phyloP scores from a whole-genome alignment of 305 asterid genomes.

The Withania somnifera region DNA sequence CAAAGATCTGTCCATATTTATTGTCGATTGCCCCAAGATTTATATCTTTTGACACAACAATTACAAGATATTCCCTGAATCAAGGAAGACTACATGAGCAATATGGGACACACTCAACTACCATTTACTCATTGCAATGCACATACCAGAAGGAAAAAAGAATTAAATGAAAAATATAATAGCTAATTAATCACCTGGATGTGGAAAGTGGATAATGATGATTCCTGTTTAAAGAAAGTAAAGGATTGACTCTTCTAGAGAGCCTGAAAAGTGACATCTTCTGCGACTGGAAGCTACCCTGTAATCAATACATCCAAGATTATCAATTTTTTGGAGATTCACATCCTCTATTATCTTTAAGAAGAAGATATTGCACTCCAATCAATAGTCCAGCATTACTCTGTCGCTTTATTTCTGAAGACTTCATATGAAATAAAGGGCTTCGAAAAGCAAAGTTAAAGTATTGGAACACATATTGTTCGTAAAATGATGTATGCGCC shows the following conservation, averaged over 20 bases:
- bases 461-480: neutral
- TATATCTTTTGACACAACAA: neutral
- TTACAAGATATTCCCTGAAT: conserved; percentile 17
- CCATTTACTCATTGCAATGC: neutral
- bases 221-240: conserved; percentile 18
- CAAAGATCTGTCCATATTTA: conserved; percentile 15
- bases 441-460: neutral
- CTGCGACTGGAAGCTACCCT: neutral
- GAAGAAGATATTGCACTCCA: neutral
- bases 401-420: neutral
- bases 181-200: conserved; percentile 33
- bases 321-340: neutral
- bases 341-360: conserved; percentile 15
- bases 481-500: neutral
- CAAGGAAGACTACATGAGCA: neutral
- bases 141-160: neutral
- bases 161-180: neutral
- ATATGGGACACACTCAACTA: neutral
- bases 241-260: conserved; percentile 27
- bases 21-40: neutral
- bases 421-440: neutral
- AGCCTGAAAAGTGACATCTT: conserved; percentile 47
- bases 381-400: neutral
- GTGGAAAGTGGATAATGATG: conserved; percentile 16
- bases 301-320: conserved; percentile 14